Evolutionary conservation across 179 eudicot genomes (phyloP).

Genomic region (Corrigiola litoralis): DNA sequence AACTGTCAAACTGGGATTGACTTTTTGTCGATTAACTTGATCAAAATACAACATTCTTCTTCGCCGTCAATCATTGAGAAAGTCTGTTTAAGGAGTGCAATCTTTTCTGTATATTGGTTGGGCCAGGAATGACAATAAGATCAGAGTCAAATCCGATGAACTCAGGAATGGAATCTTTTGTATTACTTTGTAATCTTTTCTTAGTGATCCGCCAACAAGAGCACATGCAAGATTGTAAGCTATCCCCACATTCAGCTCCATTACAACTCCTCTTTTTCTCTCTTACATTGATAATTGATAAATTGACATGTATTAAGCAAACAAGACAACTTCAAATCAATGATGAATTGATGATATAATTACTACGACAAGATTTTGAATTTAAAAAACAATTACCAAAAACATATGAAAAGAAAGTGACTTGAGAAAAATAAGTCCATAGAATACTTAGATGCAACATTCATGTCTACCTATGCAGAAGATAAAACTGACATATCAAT

Average conservation of each 20-base stretch:
- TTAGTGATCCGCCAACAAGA: slow-evolving; percentile 15
- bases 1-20: not conserved
- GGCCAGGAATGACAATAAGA: slow-evolving; percentile 6
- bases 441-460: not conserved
- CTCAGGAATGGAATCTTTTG: slow-evolving; percentile 15
- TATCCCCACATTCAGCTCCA: slow-evolving; percentile 24
- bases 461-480: not conserved
- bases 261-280: not conserved
- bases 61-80: slow-evolving; percentile 21
- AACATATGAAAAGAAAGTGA: too few species aligned
- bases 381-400: too few species aligned
- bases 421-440: not conserved
- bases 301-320: slow-evolving; percentile 6
- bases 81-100: slow-evolving; percentile 8
- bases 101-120: not conserved
- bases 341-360: not conserved
- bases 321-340: slow-evolving; percentile 5
- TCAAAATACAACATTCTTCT: slow-evolving; percentile 2
- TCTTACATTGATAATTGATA: not conserved
- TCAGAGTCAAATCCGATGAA: slow-evolving; percentile 9
- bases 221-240: slow-evolving; percentile 22
- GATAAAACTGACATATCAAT: not conserved
- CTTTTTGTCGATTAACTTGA: not conserved
- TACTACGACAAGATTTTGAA: not conserved
- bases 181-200: slow-evolving; percentile 5